Percentiles rank a stretch among this genome's conserved stretches.
phyloP scores from a whole-genome alignment of 352 stramenopile species.

The Pythium aquatile region DNA sequence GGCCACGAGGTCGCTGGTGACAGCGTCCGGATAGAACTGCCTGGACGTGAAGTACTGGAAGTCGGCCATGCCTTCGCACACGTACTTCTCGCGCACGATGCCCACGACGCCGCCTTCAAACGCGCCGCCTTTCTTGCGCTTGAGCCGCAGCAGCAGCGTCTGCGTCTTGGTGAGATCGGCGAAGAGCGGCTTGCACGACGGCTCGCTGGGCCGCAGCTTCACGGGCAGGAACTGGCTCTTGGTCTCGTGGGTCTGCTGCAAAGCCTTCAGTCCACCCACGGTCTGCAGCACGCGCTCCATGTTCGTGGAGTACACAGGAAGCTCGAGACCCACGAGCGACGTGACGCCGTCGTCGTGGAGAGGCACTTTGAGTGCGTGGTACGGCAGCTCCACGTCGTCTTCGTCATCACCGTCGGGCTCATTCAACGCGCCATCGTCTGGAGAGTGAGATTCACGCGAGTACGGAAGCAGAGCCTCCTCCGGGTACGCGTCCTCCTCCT shows the following conservation, averaged over 20 bases:
- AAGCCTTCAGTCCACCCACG: slow-evolving; percentile 48
- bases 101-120: slow-evolving; percentile 54
- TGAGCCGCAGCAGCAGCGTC: slow-evolving; percentile 63
- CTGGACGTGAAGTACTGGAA: slow-evolving; percentile 81
- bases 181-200: slow-evolving; percentile 82
- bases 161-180: slow-evolving; percentile 81
- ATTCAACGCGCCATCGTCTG: slow-evolving; percentile 11
- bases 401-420: slow-evolving; percentile 4
- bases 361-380: slow-evolving; percentile 24
- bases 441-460: not conserved
- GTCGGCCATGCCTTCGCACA: slow-evolving; percentile 85
- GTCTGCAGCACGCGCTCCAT: slow-evolving; percentile 50
- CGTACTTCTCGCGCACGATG: slow-evolving; percentile 73
- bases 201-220: slow-evolving; percentile 69
- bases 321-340: slow-evolving; percentile 59
- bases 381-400: slow-evolving; percentile 11
- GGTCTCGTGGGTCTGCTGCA: slow-evolving; percentile 66
- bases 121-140: slow-evolving; percentile 23
- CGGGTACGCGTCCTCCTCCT: slow-evolving; percentile 29
- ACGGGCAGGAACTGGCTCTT: slow-evolving; percentile 80
- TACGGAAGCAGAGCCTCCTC: not conserved
- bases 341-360: slow-evolving; percentile 37
- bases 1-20: slow-evolving; percentile 6
- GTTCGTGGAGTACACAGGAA: slow-evolving; percentile 60
- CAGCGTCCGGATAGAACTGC: slow-evolving; percentile 48